Evolutionary conservation across 805 yeast species (phyloP), one percentile per base, ranked within the genome.

Genomic region (Kodamaea leandrae): DNA sequence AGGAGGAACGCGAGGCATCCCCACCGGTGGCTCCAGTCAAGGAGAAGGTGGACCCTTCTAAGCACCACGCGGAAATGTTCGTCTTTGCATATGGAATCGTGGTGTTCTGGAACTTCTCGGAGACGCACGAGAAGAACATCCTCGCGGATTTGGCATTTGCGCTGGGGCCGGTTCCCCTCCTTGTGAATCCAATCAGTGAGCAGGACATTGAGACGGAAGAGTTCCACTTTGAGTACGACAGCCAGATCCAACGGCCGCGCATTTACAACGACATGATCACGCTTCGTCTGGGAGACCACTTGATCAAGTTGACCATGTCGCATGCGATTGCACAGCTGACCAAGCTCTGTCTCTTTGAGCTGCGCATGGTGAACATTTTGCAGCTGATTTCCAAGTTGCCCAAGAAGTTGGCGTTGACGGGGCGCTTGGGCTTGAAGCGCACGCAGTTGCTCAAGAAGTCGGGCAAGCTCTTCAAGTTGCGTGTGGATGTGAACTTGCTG

Each of bases 281-380:
- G 0, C 64, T 93, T 37, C 75, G 93, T 42, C 81, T 91, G 1
- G 95, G 95, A 6, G 97, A 91, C 59, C 97, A 90, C 64, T 74
- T 91, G 55, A 87, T 89, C 52, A 93, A 93, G 57, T 68, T 93
- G 43, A 87, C 97, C 4, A 78, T 93, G 78, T 86, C 97, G 1
- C 96, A 93, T 62, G 96, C 98, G 1, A 87, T 93, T 47, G 97
- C 98, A 0, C 99, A 93, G 62, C 87, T 95, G 48, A 90, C 97
- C 1, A 93, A 90, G 59, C 65, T 93, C 23, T 85, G 96, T 29
- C 68, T 90, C 44, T 93, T 91, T 63, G 99, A 93, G 61, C 85
- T 95, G 29, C 73, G 96, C 51, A 88, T 93, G 82, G 86, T 91
- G 10, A 81, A 82, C 25, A 82, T 85, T 44, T 71, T 93, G 55